Evolutionary conservation across 768 basidiomycete species (phyloP), one percentile per base, ranked within the genome.

Genomic region (Hysterangium stoloniferum): DNA sequence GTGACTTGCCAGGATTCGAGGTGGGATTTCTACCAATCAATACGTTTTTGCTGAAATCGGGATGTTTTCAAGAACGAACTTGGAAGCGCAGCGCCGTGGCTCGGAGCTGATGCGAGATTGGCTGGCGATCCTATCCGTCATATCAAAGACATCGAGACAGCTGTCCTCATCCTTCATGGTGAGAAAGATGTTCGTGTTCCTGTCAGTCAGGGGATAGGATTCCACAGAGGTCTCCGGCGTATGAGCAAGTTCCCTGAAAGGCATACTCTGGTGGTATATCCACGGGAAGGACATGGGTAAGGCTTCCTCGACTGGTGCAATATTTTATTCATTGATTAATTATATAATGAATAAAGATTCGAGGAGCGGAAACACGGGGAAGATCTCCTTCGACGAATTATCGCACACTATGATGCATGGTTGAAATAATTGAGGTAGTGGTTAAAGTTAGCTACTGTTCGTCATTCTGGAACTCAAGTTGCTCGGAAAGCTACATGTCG

Each of bases 111-210:
- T 4, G 38, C 38, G 4, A 35, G 34, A 31, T 36, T 32, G 12
- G 15, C 31, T 6, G 52, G 44, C 28, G 50, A 52, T 31, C 52
- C 55, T 3, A 53, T 56, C 11, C 22, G 28, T 19, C 44, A 52
- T 28, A 47, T 53, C 25, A 53, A 56, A 25, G 55, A 48, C 25
- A 28, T 56, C 20, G 46, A 53, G 40, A 56, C 55, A 12, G 52
- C 55, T 11, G 19, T 56, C 19, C 47, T 56, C 24, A 52, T 56
- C 46, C 35, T 56, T 22, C 55, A 56, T 25, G 55, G 55, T 4
- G 44, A 56, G 45, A 37, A 41, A 17, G 55, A 56, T 36, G 34
- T 24, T 20, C 44, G 52, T 17, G 52, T 53, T 20, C 55, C 55
- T 13, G 46, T 49, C 27, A 35, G 52, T 15, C 55, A 56, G 22